phyloP scores from a whole-genome alignment of 371 early-diverging fungal species.

The Circinella minor region DNA sequence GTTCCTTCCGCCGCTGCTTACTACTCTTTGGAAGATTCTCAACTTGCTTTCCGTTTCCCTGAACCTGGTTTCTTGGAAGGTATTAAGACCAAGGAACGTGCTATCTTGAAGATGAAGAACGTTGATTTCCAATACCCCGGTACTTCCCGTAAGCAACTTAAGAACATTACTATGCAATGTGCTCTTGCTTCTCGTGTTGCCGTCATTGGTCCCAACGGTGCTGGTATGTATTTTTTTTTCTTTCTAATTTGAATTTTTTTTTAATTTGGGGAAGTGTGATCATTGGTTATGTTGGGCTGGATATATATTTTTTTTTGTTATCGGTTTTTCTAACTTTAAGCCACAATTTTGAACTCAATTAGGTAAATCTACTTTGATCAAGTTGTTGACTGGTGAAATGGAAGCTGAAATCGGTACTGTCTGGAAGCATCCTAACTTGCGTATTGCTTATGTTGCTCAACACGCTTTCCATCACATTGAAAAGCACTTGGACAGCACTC shows the following conservation, averaged over 20 bases:
- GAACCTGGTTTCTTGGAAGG: slow-evolving; percentile 77
- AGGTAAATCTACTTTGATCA: slow-evolving; percentile 78
- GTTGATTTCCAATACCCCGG: slow-evolving; percentile 73
- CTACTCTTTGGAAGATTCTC: slow-evolving; percentile 66
- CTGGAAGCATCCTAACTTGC: slow-evolving; percentile 80
- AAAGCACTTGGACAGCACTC: slow-evolving; percentile 79
- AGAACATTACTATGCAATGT: slow-evolving; percentile 64
- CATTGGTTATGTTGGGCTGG: too few relatives aligned
- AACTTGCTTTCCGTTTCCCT: slow-evolving; percentile 67
- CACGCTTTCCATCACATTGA: slow-evolving; percentile 90
- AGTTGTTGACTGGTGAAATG: slow-evolving; percentile 82
- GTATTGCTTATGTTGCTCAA: slow-evolving; percentile 90
- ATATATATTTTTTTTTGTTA: too few relatives aligned
- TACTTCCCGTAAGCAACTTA: slow-evolving; percentile 53
- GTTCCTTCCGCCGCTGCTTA: slow-evolving; percentile 80
- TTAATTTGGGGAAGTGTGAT: too few relatives aligned
- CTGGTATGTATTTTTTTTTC: slow-evolving; percentile 39
- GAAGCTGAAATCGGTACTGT: slow-evolving; percentile 69
- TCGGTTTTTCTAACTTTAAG: too few relatives aligned
- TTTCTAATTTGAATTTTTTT: too few relatives aligned
- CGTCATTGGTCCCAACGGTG: slow-evolving; percentile 79
- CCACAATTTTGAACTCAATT: too few relatives aligned
- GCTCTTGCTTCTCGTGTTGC: slow-evolving; percentile 74
- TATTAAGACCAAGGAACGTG: slow-evolving; percentile 75
- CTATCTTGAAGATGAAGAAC: slow-evolving; percentile 69